Percentiles rank a stretch among this genome's conserved stretches.
Evolutionary conservation across 768 basidiomycete species (phyloP).

Genomic region (Megacollybia marginata): DNA sequence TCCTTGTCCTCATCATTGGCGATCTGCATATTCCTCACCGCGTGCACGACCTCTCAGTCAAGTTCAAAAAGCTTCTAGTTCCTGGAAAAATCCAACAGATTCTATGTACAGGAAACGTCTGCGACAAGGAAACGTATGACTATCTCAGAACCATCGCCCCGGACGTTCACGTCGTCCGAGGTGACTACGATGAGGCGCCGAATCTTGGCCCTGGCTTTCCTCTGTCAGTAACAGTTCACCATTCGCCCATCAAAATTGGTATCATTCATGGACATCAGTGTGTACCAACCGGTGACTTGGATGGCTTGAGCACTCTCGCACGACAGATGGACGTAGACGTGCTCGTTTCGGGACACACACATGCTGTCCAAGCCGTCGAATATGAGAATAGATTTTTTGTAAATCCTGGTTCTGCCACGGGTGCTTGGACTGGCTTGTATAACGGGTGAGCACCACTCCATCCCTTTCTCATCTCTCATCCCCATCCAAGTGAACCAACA

Average conservation of each 20-base stretch:
- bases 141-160: slow-evolving; percentile 91
- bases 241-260: slow-evolving; percentile 85
- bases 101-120: slow-evolving; percentile 94
- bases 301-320: slow-evolving; percentile 82
- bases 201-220: slow-evolving; percentile 40
- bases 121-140: slow-evolving; percentile 95
- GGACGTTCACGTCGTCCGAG: slow-evolving; percentile 86
- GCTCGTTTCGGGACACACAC: slow-evolving; percentile 88
- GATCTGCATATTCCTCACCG: slow-evolving; percentile 95
- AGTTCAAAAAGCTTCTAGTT: slow-evolving; percentile 94
- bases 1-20: slow-evolving; percentile 89
- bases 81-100: slow-evolving; percentile 98
- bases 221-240: slow-evolving; percentile 69
- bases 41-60: slow-evolving; percentile 83
- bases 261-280: slow-evolving; percentile 92
- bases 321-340: slow-evolving; percentile 98
- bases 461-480: background rate
- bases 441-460: slow-evolving; percentile 39
- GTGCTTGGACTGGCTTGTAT: slow-evolving; percentile 81
- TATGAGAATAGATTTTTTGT: slow-evolving; percentile 90
- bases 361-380: slow-evolving; percentile 92
- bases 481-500: slow-evolving; percentile 57
- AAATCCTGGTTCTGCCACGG: slow-evolving; percentile 92
- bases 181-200: slow-evolving; percentile 90
- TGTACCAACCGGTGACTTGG: slow-evolving; percentile 86